Conservation (phyloP, 164 flowering plant species). For the Amborella trichopoda region DNA sequence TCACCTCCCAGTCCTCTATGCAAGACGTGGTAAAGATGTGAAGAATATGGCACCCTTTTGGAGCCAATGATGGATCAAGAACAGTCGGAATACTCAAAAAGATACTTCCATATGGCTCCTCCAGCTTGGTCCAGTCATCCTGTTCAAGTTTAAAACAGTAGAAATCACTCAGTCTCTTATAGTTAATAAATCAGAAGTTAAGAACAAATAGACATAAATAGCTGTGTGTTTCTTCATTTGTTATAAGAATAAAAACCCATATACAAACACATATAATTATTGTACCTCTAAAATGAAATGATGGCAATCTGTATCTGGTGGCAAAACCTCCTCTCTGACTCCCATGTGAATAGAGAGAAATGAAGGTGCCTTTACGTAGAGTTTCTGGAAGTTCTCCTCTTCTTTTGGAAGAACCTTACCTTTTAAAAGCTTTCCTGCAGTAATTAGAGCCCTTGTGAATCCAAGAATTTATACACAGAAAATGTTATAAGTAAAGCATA, state of each 20-base stretch:
- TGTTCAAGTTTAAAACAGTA: no score
- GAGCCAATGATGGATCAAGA: constrained; percentile 88
- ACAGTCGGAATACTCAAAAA: constrained; percentile 95
- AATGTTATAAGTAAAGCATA: no score
- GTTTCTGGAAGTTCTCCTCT: constrained; percentile 71
- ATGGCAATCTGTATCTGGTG: constrained; percentile 92
- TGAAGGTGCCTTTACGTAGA: constrained; percentile 93
- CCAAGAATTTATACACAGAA: no score
- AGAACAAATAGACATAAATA: no score
- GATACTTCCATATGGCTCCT: constrained; percentile 89
- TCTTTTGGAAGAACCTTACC: constrained; percentile 67
- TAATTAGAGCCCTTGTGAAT: no score
- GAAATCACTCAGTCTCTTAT: no score
- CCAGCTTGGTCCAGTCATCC: constrained; percentile 68
- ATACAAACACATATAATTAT: no score
- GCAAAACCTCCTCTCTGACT: constrained; percentile 77
- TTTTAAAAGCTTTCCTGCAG: constrained; percentile 70
- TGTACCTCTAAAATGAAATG: constrained; percentile 93
- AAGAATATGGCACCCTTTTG: constrained; percentile 79
- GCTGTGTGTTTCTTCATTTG: no score
- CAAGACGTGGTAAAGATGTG: constrained; percentile 85
- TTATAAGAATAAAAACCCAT: no score
- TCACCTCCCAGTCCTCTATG: constrained; percentile 93
- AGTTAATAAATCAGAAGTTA: no score
- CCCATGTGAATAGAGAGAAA: constrained; percentile 98